phyloP scores from a whole-genome alignment of 192 early-diverging fungal species.

The Mortierella claussenii region DNA sequence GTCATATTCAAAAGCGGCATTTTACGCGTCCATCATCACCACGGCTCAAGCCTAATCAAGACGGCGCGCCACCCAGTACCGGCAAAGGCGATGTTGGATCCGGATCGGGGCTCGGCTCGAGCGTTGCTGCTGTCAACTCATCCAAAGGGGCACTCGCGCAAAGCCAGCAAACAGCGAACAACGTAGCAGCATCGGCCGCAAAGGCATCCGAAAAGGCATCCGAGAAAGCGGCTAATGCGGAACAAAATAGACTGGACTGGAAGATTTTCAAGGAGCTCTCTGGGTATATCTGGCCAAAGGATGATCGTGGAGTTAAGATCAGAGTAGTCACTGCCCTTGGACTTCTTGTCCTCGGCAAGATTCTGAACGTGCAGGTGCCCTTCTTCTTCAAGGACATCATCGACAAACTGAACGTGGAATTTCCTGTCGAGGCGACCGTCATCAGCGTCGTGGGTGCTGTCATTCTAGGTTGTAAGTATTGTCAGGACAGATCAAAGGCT shows the following conservation, averaged over 20 bases:
- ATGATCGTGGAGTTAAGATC: slow-evolving; percentile 82
- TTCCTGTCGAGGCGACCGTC: slow-evolving; percentile 71
- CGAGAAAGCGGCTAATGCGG: slow-evolving; percentile 9
- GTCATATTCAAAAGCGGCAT: slow-evolving; percentile 15
- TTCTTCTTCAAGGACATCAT: slow-evolving; percentile 95
- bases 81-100: background rate
- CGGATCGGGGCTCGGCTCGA: background rate
- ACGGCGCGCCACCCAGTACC: background rate
- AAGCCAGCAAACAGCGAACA: background rate
- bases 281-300: slow-evolving; percentile 90
- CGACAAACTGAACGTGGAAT: slow-evolving; percentile 82
- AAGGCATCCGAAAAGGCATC: slow-evolving; percentile 21
- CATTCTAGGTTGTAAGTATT: slow-evolving; percentile 82
- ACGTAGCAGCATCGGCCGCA: slow-evolving; percentile 1
- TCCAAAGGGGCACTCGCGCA: slow-evolving; percentile 8
- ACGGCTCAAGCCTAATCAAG: slow-evolving; percentile 4
- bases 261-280: slow-evolving; percentile 79
- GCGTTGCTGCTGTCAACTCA: slow-evolving; percentile 1
- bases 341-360: slow-evolving; percentile 86
- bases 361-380: slow-evolving; percentile 95
- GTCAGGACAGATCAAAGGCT: background rate
- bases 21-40: slow-evolving; percentile 23
- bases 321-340: slow-evolving; percentile 87
- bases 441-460: slow-evolving; percentile 88
- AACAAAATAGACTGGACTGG: slow-evolving; percentile 59